These are phyloP conservation scores for Blastobotrys illinoisensis DNA, from an alignment of 1,139 yeast genomes.

Conservation along the genomic window DNA sequence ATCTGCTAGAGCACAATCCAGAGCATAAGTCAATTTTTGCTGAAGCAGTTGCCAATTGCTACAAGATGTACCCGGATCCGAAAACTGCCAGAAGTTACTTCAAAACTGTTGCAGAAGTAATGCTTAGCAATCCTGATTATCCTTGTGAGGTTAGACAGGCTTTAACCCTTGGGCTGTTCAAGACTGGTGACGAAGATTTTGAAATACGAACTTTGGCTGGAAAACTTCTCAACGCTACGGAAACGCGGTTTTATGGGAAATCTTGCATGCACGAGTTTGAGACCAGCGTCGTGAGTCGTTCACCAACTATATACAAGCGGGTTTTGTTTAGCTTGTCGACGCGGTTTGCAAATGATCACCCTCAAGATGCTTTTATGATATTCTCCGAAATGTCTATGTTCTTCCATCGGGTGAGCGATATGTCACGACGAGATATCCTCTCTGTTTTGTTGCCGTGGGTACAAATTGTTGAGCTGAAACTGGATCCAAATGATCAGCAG, in stretches of 20 bases:
- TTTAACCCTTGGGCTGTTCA: slow-evolving; percentile 58
- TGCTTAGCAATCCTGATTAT: slow-evolving; percentile 40
- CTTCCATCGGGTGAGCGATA: slow-evolving; percentile 55
- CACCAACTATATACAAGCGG: slow-evolving; percentile 71
- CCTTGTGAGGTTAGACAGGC: slow-evolving; percentile 51
- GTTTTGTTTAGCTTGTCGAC: slow-evolving; percentile 67
- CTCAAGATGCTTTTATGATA: slow-evolving; percentile 53
- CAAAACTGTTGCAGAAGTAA: slow-evolving; percentile 60
- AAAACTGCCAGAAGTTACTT: slow-evolving; percentile 60
- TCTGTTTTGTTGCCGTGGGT: slow-evolving; percentile 88
- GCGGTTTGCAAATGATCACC: slow-evolving; percentile 52
- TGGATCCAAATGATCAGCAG: slow-evolving; percentile 44
- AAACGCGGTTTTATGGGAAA: slow-evolving; percentile 46
- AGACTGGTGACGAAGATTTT: slow-evolving; percentile 60
- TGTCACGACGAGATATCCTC: slow-evolving; percentile 68
- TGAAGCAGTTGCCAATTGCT: slow-evolving; percentile 66
- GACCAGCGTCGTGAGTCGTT: slow-evolving; percentile 59
- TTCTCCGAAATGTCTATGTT: slow-evolving; percentile 70
- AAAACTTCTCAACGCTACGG: slow-evolving; percentile 51
- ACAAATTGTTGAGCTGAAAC: slow-evolving; percentile 62
- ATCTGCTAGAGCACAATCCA: slow-evolving; percentile 57
- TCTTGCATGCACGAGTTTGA: slow-evolving; percentile 45
- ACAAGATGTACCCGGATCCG: slow-evolving; percentile 43
- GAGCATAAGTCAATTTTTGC: slow-evolving; percentile 51
- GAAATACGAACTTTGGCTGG: slow-evolving; percentile 62